Conservation (phyloP, 768 basidiomycete genomes). For the Tylopilus plumbeoviolaceoides region DNA sequence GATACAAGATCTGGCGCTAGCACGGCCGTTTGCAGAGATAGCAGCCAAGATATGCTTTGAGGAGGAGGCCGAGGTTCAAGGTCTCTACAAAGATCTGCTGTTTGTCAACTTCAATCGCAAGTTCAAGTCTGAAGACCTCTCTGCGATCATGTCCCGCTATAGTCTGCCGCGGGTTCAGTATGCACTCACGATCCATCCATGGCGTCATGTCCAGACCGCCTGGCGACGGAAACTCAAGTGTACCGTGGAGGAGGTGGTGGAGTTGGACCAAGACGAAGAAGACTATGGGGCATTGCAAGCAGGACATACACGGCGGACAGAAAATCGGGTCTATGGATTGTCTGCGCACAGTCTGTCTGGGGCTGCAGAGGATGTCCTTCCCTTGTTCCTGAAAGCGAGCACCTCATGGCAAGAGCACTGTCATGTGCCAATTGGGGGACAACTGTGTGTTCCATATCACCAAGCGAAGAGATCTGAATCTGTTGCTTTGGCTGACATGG, state of each 20-base stretch:
- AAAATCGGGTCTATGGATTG: too few relatives aligned
- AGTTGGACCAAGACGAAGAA: too few relatives aligned
- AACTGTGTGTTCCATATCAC: too few relatives aligned
- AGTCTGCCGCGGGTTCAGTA: neutral
- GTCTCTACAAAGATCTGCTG: conserved; percentile 7
- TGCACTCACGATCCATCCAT: neutral
- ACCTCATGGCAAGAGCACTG: too few relatives aligned
- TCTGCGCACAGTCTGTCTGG: too few relatives aligned
- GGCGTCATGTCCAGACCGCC: conserved; percentile 3
- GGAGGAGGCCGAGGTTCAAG: neutral
- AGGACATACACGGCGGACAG: too few relatives aligned
- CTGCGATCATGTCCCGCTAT: neutral
- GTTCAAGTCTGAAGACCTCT: neutral
- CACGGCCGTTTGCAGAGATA: neutral
- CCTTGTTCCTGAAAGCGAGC: too few relatives aligned
- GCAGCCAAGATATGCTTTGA: neutral
- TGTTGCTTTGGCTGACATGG: too few relatives aligned
- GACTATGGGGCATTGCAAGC: too few relatives aligned
- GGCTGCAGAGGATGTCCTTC: too few relatives aligned
- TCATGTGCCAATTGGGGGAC: too few relatives aligned
- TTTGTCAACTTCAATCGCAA: conserved; percentile 15
- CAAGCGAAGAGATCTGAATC: too few relatives aligned
- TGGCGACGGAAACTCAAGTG: conserved; percentile 7
- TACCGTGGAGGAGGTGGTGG: neutral
- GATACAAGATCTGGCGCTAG: neutral